A percentile compares a stretch with the other conserved stretches of the same genome.
These are phyloP conservation scores for Pyricularia sp. DNA, from an alignment of 2,329 filamentous ascomycete species.

Conservation along the genomic window DNA sequence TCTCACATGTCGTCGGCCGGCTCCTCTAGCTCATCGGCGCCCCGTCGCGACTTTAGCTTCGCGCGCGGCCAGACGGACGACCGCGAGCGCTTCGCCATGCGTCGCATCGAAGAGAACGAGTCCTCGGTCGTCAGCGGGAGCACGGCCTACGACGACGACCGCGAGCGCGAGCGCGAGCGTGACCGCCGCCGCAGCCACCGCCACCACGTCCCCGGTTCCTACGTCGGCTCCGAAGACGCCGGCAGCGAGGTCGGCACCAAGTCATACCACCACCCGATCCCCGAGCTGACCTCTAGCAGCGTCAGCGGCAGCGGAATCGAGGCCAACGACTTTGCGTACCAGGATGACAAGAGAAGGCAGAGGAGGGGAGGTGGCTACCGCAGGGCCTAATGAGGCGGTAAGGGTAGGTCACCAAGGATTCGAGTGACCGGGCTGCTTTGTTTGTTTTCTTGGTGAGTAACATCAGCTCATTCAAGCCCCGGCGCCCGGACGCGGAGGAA, in stretches of 20 bases:
- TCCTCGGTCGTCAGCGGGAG: conserved; percentile 9
- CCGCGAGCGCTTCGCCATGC: conserved; percentile 14
- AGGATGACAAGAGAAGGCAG: conserved; percentile 33
- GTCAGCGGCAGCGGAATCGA: conserved; percentile 19
- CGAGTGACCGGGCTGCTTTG: not conserved
- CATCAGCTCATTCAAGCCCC: not conserved
- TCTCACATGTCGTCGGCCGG: conserved; percentile 14
- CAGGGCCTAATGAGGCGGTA: not conserved
- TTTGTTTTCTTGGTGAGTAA: not conserved
- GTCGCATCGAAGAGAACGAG: conserved; percentile 20
- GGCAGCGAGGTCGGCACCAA: conserved; percentile 45
- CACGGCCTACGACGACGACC: not conserved
- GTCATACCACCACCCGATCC: conserved; percentile 46
- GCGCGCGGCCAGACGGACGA: conserved; percentile 30
- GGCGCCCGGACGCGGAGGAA: too few relatives aligned
- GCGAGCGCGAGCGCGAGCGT: conserved; percentile 1
- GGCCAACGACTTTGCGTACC: conserved; percentile 24
- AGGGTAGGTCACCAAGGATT: not conserved
- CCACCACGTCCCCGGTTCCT: conserved; percentile 23
- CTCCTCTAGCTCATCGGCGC: conserved; percentile 9
- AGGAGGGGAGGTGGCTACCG: conserved; percentile 20
- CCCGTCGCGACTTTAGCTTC: conserved; percentile 43
- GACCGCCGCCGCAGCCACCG: not conserved
- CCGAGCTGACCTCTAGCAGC: conserved; percentile 31
- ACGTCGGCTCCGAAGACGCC: conserved; percentile 27